A percentile compares a stretch with the other conserved stretches of the same genome.
These are phyloP conservation scores for Proliferodiscus dingleyae DNA, from an alignment of 2,329 filamentous ascomycete species.

Conservation along the genomic window DNA sequence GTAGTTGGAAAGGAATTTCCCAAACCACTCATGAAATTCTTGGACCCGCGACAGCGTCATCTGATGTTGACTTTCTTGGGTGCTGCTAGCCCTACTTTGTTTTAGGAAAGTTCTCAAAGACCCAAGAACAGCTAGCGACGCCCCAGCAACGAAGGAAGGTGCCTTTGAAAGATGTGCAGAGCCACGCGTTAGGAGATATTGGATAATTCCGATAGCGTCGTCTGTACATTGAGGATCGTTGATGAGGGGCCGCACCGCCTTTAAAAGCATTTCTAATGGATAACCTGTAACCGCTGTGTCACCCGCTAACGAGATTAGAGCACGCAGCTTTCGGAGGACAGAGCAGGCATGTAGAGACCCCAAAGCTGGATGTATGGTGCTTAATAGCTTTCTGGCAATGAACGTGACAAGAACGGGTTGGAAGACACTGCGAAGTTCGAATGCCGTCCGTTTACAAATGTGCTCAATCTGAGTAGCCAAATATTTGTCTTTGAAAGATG, in stretches of 20 bases:
- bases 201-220: slow-evolving; percentile 80
- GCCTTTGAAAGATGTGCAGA: slow-evolving; percentile 55
- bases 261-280: slow-evolving; percentile 83
- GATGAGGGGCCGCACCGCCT: slow-evolving; percentile 72
- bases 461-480: slow-evolving; percentile 71
- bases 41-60: slow-evolving; percentile 72
- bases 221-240: slow-evolving; percentile 83
- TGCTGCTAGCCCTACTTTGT: slow-evolving; percentile 71
- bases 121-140: slow-evolving; percentile 72
- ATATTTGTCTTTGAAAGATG: slow-evolving; percentile 75
- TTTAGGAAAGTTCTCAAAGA: slow-evolving; percentile 73
- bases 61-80: slow-evolving; percentile 77
- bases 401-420: slow-evolving; percentile 68
- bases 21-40: slow-evolving; percentile 75
- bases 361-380: slow-evolving; percentile 74
- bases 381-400: slow-evolving; percentile 71
- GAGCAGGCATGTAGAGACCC: slow-evolving; percentile 84
- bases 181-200: slow-evolving; percentile 74
- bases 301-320: slow-evolving; percentile 76
- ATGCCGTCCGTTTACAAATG: slow-evolving; percentile 68
- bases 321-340: slow-evolving; percentile 77
- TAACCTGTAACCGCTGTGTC: slow-evolving; percentile 70
- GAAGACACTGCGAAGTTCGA: slow-evolving; percentile 64
- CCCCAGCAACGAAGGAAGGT: slow-evolving; percentile 75
- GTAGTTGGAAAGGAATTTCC: slow-evolving; percentile 61